Conservation (phyloP, 768 basidiomycete genomes). For the Podaxis rugospora region DNA sequence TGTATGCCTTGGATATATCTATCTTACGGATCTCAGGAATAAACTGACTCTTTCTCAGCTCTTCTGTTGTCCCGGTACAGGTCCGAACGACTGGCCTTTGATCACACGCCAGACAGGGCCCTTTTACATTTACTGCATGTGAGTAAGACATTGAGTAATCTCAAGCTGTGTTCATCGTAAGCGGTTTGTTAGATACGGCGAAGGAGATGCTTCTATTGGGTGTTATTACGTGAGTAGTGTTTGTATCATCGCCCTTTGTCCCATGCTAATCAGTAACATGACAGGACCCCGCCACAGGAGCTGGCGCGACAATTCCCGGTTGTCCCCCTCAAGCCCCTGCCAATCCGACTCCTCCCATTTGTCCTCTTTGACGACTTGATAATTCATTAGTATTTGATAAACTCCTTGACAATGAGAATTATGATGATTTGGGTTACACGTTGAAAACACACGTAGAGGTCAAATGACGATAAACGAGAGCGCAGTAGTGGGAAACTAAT, state of each 20-base stretch:
- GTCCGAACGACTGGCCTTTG: conserved; percentile 6
- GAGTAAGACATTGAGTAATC: background rate
- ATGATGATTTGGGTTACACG: too few species aligned
- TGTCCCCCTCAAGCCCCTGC: conserved; percentile 6
- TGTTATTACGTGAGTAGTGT: background rate
- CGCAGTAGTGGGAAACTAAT: background rate
- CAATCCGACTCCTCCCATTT: conserved; percentile 8
- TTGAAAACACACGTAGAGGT: background rate
- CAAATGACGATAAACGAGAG: background rate
- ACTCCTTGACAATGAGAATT: too few species aligned
- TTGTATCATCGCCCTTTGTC: background rate
- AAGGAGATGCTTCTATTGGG: background rate
- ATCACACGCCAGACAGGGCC: conserved; percentile 8
- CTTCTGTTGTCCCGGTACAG: conserved; percentile 9
- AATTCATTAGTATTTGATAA: too few species aligned
- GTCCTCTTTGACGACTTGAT: background rate
- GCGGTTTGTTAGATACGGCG: background rate
- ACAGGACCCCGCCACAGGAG: conserved; percentile 1
- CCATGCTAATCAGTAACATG: background rate
- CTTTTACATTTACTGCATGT: conserved; percentile 12
- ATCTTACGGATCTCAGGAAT: background rate
- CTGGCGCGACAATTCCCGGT: conserved; percentile 10
- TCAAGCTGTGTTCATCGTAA: background rate
- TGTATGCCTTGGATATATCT: background rate
- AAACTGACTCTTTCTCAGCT: background rate